Conservation (phyloP, 148 eudicot species). For the Pharnaceum exiguum region DNA sequence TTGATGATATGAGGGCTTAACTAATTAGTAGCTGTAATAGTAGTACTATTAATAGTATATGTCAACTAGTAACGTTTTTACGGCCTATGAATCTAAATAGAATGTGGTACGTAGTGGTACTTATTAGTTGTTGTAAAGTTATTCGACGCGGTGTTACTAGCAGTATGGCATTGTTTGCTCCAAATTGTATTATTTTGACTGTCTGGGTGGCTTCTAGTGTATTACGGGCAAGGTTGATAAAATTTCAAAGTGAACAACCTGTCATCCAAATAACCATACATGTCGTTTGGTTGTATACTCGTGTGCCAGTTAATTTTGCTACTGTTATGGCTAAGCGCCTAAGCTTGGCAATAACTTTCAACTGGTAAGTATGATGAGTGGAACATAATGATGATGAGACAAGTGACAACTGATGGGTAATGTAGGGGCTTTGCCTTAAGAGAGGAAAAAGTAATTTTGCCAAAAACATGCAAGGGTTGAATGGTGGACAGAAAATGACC, state of each 20-base stretch:
- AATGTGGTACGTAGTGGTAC: not conserved
- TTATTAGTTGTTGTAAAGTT: constrained; percentile 2
- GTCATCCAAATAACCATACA: no score
- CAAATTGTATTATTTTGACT: no score
- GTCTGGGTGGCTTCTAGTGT: no score
- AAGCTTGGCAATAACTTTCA: not conserved
- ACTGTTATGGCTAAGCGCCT: no score
- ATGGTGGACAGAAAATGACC: not conserved
- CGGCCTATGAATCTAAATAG: constrained; percentile 3
- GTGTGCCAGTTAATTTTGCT: no score
- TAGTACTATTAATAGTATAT: not conserved
- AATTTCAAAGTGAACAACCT: no score
- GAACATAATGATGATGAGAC: not conserved
- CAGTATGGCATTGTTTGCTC: no score
- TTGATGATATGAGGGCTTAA: constrained; percentile 4
- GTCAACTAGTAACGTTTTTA: no score
- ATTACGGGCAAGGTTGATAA: no score
- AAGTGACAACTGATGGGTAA: no score
- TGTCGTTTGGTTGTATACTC: no score
- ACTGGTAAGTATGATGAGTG: not conserved
- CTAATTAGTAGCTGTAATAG: constrained; percentile 1
- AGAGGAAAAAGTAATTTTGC: not conserved
- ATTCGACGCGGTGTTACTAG: not conserved
- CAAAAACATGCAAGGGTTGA: not conserved
- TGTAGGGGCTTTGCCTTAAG: not conserved